A percentile compares a stretch with the other conserved stretches of the same genome.
Evolutionary conservation across 202 grass and related monocot genomes (phyloP).

Genomic region (Eragrostis tef): DNA sequence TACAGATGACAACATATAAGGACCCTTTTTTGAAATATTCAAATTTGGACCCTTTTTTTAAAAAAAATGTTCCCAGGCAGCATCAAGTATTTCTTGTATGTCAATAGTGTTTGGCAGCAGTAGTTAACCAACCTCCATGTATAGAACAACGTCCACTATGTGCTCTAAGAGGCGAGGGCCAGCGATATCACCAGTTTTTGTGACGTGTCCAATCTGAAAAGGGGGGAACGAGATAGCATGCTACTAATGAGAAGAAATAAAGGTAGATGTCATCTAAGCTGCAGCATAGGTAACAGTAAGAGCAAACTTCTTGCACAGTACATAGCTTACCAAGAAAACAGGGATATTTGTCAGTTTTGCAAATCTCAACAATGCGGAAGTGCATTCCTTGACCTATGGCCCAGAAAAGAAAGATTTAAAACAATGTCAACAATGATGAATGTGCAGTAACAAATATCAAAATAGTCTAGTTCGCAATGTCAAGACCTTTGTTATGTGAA

Average conservation of each 20-base stretch:
- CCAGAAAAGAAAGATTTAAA: conserved; percentile 37
- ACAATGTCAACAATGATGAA: conserved; percentile 34
- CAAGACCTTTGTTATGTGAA: not conserved
- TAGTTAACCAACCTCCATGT: conserved; percentile 87
- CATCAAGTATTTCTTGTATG: conserved; percentile 21
- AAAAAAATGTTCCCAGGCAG: not conserved
- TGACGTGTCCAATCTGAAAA: conserved; percentile 92
- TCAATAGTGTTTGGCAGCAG: not conserved
- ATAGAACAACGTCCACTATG: conserved; percentile 97
- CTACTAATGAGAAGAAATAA: conserved; percentile 30
- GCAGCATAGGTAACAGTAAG: conserved; percentile 33
- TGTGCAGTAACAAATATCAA: conserved; percentile 19
- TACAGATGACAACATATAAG: conserved; percentile 21
- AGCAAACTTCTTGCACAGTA: conserved; percentile 26
- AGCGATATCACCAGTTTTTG: conserved; percentile 89
- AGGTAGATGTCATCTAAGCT: conserved; percentile 22
- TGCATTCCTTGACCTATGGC: conserved; percentile 88
- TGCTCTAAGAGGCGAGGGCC: conserved; percentile 93
- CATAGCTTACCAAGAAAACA: conserved; percentile 80
- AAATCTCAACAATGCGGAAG: conserved; percentile 85
- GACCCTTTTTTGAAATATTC: conserved; percentile 16
- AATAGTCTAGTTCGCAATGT: conserved; percentile 20
- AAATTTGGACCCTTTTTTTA: conserved; percentile 10
- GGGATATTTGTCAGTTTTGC: conserved; percentile 92
- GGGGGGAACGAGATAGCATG: conserved; percentile 30